Conservation (phyloP, 768 basidiomycete genomes). For the Mycena alexandri region DNA sequence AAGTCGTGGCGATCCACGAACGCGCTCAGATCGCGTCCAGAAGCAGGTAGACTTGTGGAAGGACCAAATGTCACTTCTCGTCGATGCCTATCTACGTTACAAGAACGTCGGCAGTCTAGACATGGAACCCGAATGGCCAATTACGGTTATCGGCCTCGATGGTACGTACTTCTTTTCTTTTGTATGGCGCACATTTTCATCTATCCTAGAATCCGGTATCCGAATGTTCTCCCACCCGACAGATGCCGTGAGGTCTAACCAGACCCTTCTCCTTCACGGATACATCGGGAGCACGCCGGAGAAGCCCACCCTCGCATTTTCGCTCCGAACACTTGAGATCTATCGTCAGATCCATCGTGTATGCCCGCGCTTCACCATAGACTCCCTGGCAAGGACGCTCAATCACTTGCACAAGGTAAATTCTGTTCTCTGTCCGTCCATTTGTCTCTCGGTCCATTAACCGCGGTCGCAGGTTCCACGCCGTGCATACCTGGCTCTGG, state of each 20-base stretch:
- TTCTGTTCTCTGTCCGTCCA: too few relatives aligned
- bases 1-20: neutral
- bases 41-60: neutral
- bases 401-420: neutral
- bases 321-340: neutral
- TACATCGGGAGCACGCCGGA: too few relatives aligned
- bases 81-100: neutral
- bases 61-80: neutral
- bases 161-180: too few relatives aligned
- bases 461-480: too few relatives aligned
- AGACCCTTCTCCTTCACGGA: too few relatives aligned
- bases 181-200: too few relatives aligned
- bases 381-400: neutral
- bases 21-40: neutral
- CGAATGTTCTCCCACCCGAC: too few relatives aligned
- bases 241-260: too few relatives aligned
- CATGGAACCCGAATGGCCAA: too few relatives aligned
- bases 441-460: too few relatives aligned
- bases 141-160: too few relatives aligned
- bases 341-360: conserved; percentile 1
- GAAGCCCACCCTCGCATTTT: conserved; percentile 8
- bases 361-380: neutral
- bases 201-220: too few relatives aligned
- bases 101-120: neutral
- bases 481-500: neutral